These are phyloP conservation scores for Neurospora discreta DNA, from an alignment of 495 filamentous ascomycete species.

Conservation along the genomic window DNA sequence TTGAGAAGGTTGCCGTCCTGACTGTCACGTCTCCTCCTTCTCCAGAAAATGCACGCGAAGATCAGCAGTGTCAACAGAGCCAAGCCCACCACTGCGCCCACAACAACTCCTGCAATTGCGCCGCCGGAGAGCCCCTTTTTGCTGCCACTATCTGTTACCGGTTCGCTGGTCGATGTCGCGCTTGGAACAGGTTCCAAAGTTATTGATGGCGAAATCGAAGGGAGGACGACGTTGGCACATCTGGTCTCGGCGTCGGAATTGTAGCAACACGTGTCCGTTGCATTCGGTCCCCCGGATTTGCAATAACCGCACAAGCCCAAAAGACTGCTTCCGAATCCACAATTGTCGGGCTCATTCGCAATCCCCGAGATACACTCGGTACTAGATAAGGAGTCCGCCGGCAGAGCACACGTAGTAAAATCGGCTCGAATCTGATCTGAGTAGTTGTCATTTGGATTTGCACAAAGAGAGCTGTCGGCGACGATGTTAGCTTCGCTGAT, in stretches of 20 bases:
- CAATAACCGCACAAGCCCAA: constrained; percentile 84
- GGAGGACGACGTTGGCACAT: constrained; percentile 65
- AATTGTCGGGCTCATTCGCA: constrained; percentile 75
- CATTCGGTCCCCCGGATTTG: constrained; percentile 66
- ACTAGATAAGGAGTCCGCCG: constrained; percentile 60
- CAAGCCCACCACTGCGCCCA: constrained; percentile 66
- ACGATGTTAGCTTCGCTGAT: constrained; percentile 77
- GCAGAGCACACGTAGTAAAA: constrained; percentile 79
- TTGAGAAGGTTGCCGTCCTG: constrained; percentile 63
- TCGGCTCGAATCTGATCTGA: constrained; percentile 78
- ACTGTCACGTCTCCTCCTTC: constrained; percentile 46
- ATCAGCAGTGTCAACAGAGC: constrained; percentile 55
- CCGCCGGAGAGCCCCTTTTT: constrained; percentile 61
- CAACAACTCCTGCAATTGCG: constrained; percentile 77
- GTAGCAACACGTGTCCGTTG: constrained; percentile 91
- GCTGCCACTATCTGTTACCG: constrained; percentile 26
- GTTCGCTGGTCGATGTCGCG: constrained; percentile 29
- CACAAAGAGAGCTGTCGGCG: constrained; percentile 62
- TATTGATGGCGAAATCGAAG: constrained; percentile 58
- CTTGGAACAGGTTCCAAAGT: constrained; percentile 46
- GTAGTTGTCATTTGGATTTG: constrained; percentile 48
- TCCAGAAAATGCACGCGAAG: constrained; percentile 47
- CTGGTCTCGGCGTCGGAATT: constrained; percentile 59
- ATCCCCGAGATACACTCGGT: constrained; percentile 63
- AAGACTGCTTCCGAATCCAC: constrained; percentile 74